A percentile compares a stretch with the other conserved stretches of the same genome.
Conservation (phyloP, 192 early-diverging fungal species). For the Umbelopsis sp. region DNA sequence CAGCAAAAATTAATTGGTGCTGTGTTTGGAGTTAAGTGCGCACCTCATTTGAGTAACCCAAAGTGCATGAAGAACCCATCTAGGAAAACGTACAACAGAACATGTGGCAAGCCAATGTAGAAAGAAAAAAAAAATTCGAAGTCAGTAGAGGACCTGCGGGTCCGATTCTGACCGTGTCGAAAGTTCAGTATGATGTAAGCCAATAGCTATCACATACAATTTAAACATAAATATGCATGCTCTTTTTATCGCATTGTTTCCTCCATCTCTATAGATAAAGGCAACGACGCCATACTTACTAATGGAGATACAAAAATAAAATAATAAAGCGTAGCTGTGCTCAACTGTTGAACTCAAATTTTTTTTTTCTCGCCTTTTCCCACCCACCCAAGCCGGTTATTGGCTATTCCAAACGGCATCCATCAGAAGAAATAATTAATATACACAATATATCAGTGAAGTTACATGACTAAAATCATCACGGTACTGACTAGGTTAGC, state of each 20-base stretch:
- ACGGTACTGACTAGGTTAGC: neutral
- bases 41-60: slow-evolving; percentile 12
- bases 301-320: slow-evolving; percentile 3
- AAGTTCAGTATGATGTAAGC: too few species aligned
- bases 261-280: neutral
- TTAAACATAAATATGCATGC: neutral
- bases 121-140: too few species aligned
- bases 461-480: neutral
- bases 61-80: neutral
- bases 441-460: neutral
- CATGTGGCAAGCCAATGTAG: too few species aligned
- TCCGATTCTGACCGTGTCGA: too few species aligned
- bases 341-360: neutral
- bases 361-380: slow-evolving; percentile 1
- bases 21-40: neutral
- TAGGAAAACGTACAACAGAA: too few species aligned
- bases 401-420: neutral
- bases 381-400: neutral
- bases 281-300: neutral
- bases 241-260: neutral
- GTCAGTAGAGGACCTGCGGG: too few species aligned
- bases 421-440: neutral
- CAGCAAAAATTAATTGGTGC: neutral
- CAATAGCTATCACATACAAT: neutral
- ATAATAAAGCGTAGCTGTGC: neutral